Evolutionary conservation across 2,329 filamentous ascomycete genomes (phyloP).

Genomic region (Balansia obtecta): DNA sequence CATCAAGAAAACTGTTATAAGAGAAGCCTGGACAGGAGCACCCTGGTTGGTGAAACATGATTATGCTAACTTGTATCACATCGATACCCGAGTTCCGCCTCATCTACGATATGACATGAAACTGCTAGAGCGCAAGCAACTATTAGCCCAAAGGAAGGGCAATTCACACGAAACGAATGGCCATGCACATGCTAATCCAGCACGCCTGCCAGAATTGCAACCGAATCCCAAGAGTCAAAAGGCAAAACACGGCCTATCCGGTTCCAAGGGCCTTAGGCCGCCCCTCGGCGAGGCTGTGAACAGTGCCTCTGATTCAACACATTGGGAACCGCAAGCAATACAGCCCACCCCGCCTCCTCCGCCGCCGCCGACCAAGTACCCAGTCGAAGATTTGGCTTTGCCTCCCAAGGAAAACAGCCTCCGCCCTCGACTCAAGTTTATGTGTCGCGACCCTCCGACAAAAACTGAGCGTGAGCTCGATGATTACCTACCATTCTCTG

Average conservation of each 20-base stretch:
- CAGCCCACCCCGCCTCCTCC: slow-evolving; percentile 39
- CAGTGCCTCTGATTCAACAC: slow-evolving; percentile 22
- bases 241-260: slow-evolving; percentile 31
- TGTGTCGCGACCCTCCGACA: slow-evolving; percentile 53
- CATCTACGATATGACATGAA: slow-evolving; percentile 75
- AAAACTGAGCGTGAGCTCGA: slow-evolving; percentile 26
- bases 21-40: slow-evolving; percentile 90
- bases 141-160: slow-evolving; percentile 52
- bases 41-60: slow-evolving; percentile 90
- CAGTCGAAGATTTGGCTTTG: slow-evolving; percentile 86
- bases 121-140: slow-evolving; percentile 62
- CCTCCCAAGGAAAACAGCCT: slow-evolving; percentile 51
- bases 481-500: slow-evolving; percentile 5
- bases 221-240: slow-evolving; percentile 61
- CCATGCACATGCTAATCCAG: slow-evolving; percentile 29
- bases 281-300: slow-evolving; percentile 17
- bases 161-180: slow-evolving; percentile 32
- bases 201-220: slow-evolving; percentile 60
- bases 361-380: slow-evolving; percentile 77
- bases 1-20: slow-evolving; percentile 84
- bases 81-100: slow-evolving; percentile 74
- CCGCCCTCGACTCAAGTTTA: slow-evolving; percentile 66
- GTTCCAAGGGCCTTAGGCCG: slow-evolving; percentile 32
- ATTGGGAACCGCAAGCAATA: slow-evolving; percentile 5
- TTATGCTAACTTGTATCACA: slow-evolving; percentile 71